These are phyloP conservation scores for Pythium pectinolyticum DNA, from an alignment of 352 stramenopile species.

Conservation along the genomic window DNA sequence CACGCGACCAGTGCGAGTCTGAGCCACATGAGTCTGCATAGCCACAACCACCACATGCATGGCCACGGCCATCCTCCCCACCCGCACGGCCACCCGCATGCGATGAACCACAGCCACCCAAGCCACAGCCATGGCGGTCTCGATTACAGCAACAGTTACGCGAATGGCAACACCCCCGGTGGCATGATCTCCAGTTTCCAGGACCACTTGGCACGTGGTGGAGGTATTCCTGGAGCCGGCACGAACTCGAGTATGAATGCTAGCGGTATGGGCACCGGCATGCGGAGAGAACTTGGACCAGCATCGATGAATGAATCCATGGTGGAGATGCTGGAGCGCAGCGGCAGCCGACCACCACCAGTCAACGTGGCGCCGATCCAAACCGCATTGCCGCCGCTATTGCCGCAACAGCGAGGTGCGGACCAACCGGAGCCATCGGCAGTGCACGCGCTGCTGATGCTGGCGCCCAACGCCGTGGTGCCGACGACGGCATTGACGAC, in stretches of 20 bases:
- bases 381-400: constrained; percentile 12
- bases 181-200: constrained; percentile 23
- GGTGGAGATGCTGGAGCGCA: neutral
- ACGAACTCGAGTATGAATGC: constrained; percentile 10
- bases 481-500: neutral
- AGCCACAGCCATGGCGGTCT: no score
- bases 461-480: constrained; percentile 9
- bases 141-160: neutral
- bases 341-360: neutral
- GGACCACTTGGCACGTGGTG: constrained; percentile 17
- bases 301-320: neutral
- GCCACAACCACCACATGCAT: no score
- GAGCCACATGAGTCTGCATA: constrained; percentile 7
- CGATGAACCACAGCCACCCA: neutral
- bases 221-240: constrained; percentile 14
- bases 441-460: constrained; percentile 21
- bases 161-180: neutral
- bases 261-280: neutral
- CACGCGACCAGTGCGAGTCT: neutral
- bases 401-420: constrained; percentile 6
- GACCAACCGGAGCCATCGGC: constrained; percentile 20
- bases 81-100: neutral
- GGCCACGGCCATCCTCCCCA: no score
- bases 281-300: constrained; percentile 14
- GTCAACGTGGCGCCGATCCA: constrained; percentile 9